These are phyloP conservation scores for Quercus lobata DNA, from an alignment of 331 rosid species.

Conservation along the genomic window DNA sequence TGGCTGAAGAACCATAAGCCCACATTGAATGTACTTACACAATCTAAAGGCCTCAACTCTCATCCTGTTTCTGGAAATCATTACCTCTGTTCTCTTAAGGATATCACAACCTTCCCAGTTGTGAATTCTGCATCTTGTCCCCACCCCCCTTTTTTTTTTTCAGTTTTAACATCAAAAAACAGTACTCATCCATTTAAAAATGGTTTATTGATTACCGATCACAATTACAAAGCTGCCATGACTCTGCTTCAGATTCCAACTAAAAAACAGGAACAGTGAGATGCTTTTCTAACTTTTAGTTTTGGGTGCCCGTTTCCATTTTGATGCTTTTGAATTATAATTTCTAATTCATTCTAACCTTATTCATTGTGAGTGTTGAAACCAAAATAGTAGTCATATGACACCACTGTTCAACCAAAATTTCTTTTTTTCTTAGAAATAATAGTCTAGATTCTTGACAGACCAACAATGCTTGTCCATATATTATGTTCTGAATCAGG, in stretches of 20 bases:
- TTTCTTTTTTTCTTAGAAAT: neutral
- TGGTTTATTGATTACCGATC: too few relatives aligned
- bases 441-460: slow-evolving; percentile 1
- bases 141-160: too few relatives aligned
- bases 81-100: too few relatives aligned
- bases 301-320: neutral
- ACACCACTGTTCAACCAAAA: slow-evolving; percentile 11
- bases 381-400: neutral
- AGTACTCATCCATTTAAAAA: too few relatives aligned
- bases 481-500: neutral
- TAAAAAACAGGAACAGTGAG: neutral
- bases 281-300: neutral
- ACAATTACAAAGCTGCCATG: too few relatives aligned
- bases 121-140: neutral
- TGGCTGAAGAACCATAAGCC: neutral
- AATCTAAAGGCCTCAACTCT: neutral
- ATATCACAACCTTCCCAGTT: neutral
- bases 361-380: neutral
- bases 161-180: too few relatives aligned
- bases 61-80: neutral
- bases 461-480: neutral
- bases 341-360: neutral
- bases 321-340: neutral
- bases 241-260: neutral
- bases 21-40: neutral